Percentiles rank a stretch among this genome's conserved stretches.
Evolutionary conservation across 139 green algal species (phyloP).

Genomic region (Micractinium sp.): DNA sequence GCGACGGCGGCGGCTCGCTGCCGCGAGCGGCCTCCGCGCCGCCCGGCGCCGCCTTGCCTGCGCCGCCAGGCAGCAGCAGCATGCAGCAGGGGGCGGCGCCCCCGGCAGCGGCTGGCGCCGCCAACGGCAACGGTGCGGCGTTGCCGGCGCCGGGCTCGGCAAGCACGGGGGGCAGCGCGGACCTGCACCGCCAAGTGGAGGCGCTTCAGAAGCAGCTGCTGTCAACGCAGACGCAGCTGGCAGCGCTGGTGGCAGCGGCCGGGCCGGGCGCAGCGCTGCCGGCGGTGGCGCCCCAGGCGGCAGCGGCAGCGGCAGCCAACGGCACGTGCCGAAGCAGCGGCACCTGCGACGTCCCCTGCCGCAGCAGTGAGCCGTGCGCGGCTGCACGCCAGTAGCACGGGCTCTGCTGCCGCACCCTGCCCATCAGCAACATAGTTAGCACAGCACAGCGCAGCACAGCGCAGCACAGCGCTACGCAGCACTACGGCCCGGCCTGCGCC

Average conservation of each 20-base stretch:
- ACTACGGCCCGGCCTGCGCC: too few relatives aligned
- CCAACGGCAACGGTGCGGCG: too few relatives aligned
- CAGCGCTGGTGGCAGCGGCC: neutral
- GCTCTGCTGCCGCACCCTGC: too few relatives aligned
- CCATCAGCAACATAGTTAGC: too few relatives aligned
- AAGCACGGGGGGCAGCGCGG: neutral
- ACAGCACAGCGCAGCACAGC: too few relatives aligned
- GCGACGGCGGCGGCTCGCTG: neutral
- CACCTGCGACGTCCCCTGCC: neutral
- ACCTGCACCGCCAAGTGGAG: neutral
- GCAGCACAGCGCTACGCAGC: too few relatives aligned
- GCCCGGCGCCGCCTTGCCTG: neutral
- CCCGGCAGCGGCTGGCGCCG: neutral
- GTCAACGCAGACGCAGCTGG: slow-evolving; percentile 1
- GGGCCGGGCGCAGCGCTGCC: neutral
- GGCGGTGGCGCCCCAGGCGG: too few relatives aligned
- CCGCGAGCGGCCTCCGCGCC: neutral
- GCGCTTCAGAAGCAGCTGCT: slow-evolving; percentile 23
- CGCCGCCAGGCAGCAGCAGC: neutral
- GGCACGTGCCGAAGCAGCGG: neutral
- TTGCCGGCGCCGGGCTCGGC: too few relatives aligned
- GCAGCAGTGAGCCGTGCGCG: neutral
- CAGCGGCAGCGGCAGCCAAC: neutral
- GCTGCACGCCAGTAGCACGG: too few relatives aligned
- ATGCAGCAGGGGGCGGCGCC: neutral